These are phyloP conservation scores for Dioscorea dumetorum DNA, from an alignment of 106 monocot species.

Conservation along the genomic window DNA sequence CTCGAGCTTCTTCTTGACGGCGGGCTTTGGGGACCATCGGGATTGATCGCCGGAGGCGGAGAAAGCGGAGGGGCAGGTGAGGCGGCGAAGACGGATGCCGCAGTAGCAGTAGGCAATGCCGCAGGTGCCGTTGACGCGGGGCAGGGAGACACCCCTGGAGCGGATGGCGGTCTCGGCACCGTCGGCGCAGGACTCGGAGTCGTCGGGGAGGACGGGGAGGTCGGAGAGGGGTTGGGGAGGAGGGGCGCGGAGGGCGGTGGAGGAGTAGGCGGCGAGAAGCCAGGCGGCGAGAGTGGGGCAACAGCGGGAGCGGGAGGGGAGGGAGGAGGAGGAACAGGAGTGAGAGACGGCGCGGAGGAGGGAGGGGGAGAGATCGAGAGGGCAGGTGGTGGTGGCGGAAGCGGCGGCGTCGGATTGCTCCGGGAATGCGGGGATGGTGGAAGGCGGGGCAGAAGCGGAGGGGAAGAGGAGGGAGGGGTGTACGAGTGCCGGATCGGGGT, in stretches of 20 bases:
- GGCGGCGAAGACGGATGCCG: slow-evolving; percentile 53
- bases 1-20: slow-evolving; percentile 30
- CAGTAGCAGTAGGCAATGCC: slow-evolving; percentile 70
- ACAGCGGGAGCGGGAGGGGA: slow-evolving; percentile 33
- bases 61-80: slow-evolving; percentile 35
- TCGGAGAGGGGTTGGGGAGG: slow-evolving; percentile 18
- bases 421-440: slow-evolving; percentile 88
- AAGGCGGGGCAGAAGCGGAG: slow-evolving; percentile 6
- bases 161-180: slow-evolving; percentile 47
- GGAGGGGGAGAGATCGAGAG: slow-evolving; percentile 36
- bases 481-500: slow-evolving; percentile 7
- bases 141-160: slow-evolving; percentile 28
- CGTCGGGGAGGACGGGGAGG: slow-evolving; percentile 67
- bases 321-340: slow-evolving; percentile 31
- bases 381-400: slow-evolving; percentile 23
- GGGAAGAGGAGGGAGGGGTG: slow-evolving; percentile 18
- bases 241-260: slow-evolving; percentile 34
- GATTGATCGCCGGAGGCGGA: slow-evolving; percentile 12
- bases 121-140: slow-evolving; percentile 68
- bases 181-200: slow-evolving; percentile 61
- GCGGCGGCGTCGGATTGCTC: slow-evolving; percentile 54
- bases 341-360: slow-evolving; percentile 38
- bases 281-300: slow-evolving; percentile 77
- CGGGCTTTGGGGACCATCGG: slow-evolving; percentile 29
- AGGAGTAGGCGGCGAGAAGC: slow-evolving; percentile 63